A percentile compares a stretch with the other conserved stretches of the same genome.
phyloP scores from a whole-genome alignment of 441 rosid species.

The Geranium incanum region DNA sequence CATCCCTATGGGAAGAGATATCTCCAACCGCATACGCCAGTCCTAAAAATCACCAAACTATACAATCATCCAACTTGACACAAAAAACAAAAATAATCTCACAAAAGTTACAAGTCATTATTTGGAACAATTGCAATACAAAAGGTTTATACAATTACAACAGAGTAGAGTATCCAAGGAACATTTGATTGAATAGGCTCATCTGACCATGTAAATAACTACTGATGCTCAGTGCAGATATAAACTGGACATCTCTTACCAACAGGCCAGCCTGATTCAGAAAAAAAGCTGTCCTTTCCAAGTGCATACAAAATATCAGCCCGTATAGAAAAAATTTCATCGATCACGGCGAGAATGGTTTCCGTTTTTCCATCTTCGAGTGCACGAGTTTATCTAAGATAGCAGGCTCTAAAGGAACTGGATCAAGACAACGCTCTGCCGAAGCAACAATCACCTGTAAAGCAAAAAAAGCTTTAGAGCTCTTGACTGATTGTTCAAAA shows the following conservation, averaged over 20 bases:
- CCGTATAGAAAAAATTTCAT: neutral
- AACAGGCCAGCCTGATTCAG: neutral
- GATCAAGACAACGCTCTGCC: constrained; percentile 91
- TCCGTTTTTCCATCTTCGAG: constrained; percentile 62
- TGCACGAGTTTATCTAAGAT: constrained; percentile 91
- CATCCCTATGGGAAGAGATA: too few species aligned
- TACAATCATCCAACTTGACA: neutral
- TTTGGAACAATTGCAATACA: neutral
- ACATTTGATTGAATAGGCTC: constrained; percentile 3
- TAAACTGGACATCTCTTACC: neutral
- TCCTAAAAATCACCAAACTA: neutral
- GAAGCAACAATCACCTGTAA: constrained; percentile 87
- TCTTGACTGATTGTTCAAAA: constrained; percentile 7
- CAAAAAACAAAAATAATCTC: neutral
- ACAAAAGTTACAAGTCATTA: neutral
- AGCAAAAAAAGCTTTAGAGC: constrained; percentile 18
- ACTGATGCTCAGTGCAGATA: neutral
- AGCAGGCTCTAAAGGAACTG: constrained; percentile 80
- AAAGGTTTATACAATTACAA: neutral
- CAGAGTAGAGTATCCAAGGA: neutral
- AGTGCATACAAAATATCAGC: neutral
- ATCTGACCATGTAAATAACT: neutral
- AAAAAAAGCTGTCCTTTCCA: neutral
- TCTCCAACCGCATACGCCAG: neutral
- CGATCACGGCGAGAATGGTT: constrained; percentile 19